phyloP scores from a whole-genome alignment of 2,329 filamentous ascomycete species.

The Cladosporium austrohemisphaericum region DNA sequence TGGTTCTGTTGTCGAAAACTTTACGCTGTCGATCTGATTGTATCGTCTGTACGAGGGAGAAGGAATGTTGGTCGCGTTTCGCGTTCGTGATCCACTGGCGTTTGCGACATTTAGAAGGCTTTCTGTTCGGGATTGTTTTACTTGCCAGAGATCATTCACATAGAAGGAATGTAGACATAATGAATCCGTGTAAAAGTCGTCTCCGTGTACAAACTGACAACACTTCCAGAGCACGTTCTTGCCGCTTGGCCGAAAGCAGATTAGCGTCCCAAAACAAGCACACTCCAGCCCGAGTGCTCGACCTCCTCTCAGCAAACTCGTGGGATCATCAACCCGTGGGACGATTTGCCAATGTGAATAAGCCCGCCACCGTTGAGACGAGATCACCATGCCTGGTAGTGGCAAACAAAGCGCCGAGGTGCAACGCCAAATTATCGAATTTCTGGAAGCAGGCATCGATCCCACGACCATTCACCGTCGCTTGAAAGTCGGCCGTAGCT shows the following conservation, averaged over 20 bases:
- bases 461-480: slow-evolving; percentile 33
- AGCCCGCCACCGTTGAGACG: background rate
- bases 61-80: too few species aligned
- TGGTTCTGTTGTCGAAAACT: too few species aligned
- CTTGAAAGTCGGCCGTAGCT: slow-evolving; percentile 31
- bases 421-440: slow-evolving; percentile 31
- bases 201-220: too few species aligned
- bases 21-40: too few species aligned
- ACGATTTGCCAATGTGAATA: background rate
- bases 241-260: background rate
- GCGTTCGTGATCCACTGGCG: too few species aligned
- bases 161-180: too few species aligned
- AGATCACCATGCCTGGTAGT: slow-evolving; percentile 27
- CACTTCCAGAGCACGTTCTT: too few species aligned
- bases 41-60: too few species aligned
- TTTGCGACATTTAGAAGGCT: too few species aligned
- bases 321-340: slow-evolving; percentile 12
- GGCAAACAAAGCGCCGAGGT: slow-evolving; percentile 30
- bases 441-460: slow-evolving; percentile 33
- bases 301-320: slow-evolving; percentile 2
- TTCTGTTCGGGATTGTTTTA: too few species aligned
- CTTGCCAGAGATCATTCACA: too few species aligned
- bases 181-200: too few species aligned
- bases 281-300: slow-evolving; percentile 1
- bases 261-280: slow-evolving; percentile 3